These are phyloP conservation scores for Staphylotrichum tortipilum DNA, from an alignment of 495 filamentous ascomycete genomes.

Conservation along the genomic window DNA sequence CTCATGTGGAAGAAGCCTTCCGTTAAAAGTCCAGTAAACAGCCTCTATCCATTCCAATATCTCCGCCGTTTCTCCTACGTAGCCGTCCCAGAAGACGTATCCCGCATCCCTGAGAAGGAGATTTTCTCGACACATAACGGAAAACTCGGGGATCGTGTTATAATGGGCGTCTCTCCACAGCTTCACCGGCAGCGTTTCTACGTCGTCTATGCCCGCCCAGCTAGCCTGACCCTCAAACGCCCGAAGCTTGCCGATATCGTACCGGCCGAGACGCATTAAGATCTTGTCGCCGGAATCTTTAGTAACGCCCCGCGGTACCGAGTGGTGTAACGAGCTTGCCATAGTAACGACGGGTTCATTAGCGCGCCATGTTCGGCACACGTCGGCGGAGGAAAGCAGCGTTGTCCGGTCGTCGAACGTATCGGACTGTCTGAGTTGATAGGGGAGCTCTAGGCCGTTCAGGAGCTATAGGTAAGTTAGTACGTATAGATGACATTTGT, in stretches of 20 bases:
- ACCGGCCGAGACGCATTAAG: not conserved
- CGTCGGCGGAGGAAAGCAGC: not conserved
- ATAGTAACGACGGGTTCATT: not conserved
- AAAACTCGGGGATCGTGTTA: not conserved
- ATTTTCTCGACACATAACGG: not conserved
- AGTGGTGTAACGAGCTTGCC: not conserved
- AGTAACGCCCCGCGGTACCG: not conserved
- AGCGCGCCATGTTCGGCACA: not conserved
- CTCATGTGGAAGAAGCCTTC: not conserved
- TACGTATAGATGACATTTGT: too few relatives aligned
- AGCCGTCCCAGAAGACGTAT: not conserved
- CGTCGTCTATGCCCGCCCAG: not conserved
- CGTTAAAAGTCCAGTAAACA: not conserved
- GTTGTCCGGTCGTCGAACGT: not conserved
- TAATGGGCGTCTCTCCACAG: not conserved
- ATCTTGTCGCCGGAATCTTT: not conserved
- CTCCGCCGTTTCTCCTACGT: not conserved
- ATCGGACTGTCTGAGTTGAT: not conserved
- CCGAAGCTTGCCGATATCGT: not conserved
- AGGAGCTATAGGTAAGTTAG: not conserved
- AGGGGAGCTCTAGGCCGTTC: not conserved
- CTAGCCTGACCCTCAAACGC: not conserved
- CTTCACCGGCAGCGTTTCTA: not conserved
- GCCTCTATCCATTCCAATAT: not conserved
- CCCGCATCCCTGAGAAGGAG: not conserved